A percentile compares a stretch with the other conserved stretches of the same genome.
These are phyloP conservation scores for Chenopodium album DNA, from an alignment of 148 eudicot species.

Conservation along the genomic window DNA sequence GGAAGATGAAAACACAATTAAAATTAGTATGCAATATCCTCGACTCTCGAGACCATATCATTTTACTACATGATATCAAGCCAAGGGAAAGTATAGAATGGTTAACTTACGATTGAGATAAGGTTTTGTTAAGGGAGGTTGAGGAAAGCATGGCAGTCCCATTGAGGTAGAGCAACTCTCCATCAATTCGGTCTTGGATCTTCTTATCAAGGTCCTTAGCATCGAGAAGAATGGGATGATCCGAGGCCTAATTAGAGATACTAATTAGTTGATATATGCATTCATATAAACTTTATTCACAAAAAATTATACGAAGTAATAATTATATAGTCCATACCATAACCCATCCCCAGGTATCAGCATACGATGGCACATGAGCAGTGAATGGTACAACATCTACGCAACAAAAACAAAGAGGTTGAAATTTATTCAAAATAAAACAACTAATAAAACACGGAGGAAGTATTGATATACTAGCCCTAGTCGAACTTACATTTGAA, in stretches of 20 bases:
- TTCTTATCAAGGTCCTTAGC: constrained; percentile 53
- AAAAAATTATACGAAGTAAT: too few relatives aligned
- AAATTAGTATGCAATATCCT: too few relatives aligned
- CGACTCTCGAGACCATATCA: too few relatives aligned
- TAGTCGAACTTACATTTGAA: constrained; percentile 52
- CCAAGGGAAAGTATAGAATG: background rate
- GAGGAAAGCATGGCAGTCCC: constrained; percentile 58
- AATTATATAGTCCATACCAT: constrained; percentile 39
- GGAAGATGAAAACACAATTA: background rate
- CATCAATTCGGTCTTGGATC: constrained; percentile 49
- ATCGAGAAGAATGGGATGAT: constrained; percentile 48
- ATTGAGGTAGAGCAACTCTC: constrained; percentile 55
- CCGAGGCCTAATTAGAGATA: constrained; percentile 51
- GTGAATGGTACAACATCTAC: constrained; percentile 72
- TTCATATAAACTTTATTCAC: too few relatives aligned
- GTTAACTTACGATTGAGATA: constrained; percentile 48
- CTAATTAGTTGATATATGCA: background rate
- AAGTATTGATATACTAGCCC: too few relatives aligned
- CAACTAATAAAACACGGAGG: too few relatives aligned
- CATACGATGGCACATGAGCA: constrained; percentile 82
- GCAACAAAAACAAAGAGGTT: constrained; percentile 1
- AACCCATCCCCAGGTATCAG: constrained; percentile 93
- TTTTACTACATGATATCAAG: too few relatives aligned
- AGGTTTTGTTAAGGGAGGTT: constrained; percentile 54
- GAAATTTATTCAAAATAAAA: too few relatives aligned